Evolutionary conservation across 352 stramenopile species (phyloP).

Genomic region (Aphanomyces astaci): DNA sequence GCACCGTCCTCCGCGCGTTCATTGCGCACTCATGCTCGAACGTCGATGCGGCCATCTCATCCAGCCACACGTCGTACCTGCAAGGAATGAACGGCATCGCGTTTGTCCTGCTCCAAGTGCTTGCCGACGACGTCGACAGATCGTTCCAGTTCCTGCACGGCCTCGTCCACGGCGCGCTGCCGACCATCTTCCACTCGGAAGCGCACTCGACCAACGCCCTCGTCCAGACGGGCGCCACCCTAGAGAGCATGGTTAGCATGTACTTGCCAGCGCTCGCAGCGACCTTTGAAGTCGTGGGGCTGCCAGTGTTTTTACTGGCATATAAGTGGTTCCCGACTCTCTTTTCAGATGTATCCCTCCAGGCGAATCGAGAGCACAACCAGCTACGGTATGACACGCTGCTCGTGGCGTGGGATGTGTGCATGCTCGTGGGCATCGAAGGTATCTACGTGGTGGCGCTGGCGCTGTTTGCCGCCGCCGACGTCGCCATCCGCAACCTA

Average conservation of each 20-base stretch:
- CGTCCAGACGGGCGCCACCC: conserved; percentile 52
- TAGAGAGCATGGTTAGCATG: conserved; percentile 65
- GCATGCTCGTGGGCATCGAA: conserved; percentile 67
- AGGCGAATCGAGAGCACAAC: conserved; percentile 42
- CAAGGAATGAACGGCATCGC: conserved; percentile 80
- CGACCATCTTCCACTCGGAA: conserved; percentile 59
- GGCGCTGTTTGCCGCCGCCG: conserved; percentile 53
- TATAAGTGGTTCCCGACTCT: conserved; percentile 86
- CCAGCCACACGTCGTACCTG: conserved; percentile 68
- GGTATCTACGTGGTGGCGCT: conserved; percentile 69
- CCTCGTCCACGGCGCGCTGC: conserved; percentile 53
- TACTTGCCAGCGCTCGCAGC: conserved; percentile 56
- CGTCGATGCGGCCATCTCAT: too few relatives aligned
- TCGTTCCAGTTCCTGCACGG: conserved; percentile 58
- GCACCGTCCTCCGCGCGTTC: conserved; percentile 57
- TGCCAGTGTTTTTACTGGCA: conserved; percentile 68
- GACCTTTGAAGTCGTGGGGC: conserved; percentile 43
- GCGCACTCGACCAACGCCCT: conserved; percentile 69
- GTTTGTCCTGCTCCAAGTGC: conserved; percentile 63
- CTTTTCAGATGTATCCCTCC: conserved; percentile 77
- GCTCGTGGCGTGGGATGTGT: conserved; percentile 72
- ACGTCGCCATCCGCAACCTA: conserved; percentile 45
- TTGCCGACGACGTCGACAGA: conserved; percentile 43
- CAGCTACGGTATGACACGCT: conserved; percentile 71
- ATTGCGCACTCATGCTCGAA: conserved; percentile 38